Evolutionary conservation across 2,329 filamentous ascomycete species (phyloP).

Genomic region (Dryadomyces sulphureus): DNA sequence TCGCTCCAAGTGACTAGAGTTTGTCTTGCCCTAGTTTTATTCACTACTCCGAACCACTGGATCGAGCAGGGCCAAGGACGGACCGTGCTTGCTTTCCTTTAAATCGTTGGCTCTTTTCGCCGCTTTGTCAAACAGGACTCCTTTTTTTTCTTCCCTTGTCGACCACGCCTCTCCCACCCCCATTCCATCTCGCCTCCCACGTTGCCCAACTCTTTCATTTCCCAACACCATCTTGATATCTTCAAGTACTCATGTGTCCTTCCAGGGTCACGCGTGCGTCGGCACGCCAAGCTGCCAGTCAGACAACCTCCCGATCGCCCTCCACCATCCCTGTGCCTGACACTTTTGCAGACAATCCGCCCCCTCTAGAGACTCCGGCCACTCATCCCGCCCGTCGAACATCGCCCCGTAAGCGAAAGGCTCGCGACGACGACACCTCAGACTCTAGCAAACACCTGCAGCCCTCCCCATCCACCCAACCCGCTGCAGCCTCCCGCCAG

Average conservation of each 20-base stretch:
- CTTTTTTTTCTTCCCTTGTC: background rate
- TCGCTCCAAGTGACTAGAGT: too few species aligned
- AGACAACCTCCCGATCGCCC: slow-evolving; percentile 23
- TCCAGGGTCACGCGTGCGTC: slow-evolving; percentile 91
- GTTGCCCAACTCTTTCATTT: background rate
- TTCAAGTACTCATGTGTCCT: slow-evolving; percentile 75
- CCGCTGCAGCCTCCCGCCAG: slow-evolving; percentile 34
- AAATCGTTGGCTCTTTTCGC: background rate
- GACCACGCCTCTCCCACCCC: background rate
- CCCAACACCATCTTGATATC: too few species aligned
- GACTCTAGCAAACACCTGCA: slow-evolving; percentile 21
- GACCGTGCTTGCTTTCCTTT: background rate
- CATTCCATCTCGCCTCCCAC: background rate
- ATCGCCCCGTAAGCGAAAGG: slow-evolving; percentile 63
- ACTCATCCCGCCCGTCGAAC: slow-evolving; percentile 27
- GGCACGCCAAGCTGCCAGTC: slow-evolving; percentile 69
- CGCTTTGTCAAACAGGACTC: background rate
- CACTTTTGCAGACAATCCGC: slow-evolving; percentile 23
- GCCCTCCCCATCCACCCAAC: slow-evolving; percentile 6
- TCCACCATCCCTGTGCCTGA: slow-evolving; percentile 25
- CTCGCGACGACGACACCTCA: slow-evolving; percentile 28
- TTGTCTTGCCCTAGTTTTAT: background rate
- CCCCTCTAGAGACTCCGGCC: slow-evolving; percentile 1
- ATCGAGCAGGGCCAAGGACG: background rate
- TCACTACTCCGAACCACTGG: background rate